These are phyloP conservation scores for Amylostereum areolatum DNA, from an alignment of 1,284 basidiomycete genomes.

Conservation along the genomic window DNA sequence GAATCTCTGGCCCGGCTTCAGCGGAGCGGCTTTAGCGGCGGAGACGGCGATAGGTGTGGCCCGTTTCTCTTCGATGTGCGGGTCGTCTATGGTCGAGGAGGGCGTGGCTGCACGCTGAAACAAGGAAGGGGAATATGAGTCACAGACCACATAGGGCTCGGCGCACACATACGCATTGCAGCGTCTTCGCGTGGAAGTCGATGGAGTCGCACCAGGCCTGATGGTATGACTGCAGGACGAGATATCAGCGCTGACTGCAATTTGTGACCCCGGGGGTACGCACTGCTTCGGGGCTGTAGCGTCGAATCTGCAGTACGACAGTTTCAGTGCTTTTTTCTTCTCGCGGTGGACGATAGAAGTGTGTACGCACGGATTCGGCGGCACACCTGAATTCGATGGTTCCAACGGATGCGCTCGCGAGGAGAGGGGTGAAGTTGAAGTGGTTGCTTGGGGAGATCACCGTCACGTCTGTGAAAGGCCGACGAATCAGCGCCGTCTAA, in stretches of 20 bases:
- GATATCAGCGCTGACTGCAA: not conserved
- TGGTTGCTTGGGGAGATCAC: conserved; percentile 71
- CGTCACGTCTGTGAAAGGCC: conserved; percentile 48
- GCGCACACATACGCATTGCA: conserved; percentile 47
- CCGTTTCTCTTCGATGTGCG: not conserved
- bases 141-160: not conserved
- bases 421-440: conserved; percentile 81
- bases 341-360: too few species aligned
- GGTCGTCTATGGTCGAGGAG: conserved; percentile 12
- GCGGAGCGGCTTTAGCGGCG: not conserved
- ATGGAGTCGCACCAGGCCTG: conserved; percentile 72
- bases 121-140: conserved; percentile 16
- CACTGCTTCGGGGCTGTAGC: conserved; percentile 52
- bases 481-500: conserved; percentile 6
- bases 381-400: conserved; percentile 79
- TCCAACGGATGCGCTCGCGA: conserved; percentile 75
- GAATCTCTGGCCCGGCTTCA: conserved; percentile 26
- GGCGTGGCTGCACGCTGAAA: conserved; percentile 54
- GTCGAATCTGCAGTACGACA: conserved; percentile 35
- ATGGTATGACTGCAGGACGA: conserved; percentile 42
- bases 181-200: conserved; percentile 60
- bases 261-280: conserved; percentile 29
- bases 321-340: conserved; percentile 10
- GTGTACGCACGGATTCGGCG: conserved; percentile 66
- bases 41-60: too few species aligned